A percentile compares a stretch with the other conserved stretches of the same genome.
These are phyloP conservation scores for Vickermania spadyakhi DNA, from an alignment of 208 protist genomes.

Conservation along the genomic window DNA sequence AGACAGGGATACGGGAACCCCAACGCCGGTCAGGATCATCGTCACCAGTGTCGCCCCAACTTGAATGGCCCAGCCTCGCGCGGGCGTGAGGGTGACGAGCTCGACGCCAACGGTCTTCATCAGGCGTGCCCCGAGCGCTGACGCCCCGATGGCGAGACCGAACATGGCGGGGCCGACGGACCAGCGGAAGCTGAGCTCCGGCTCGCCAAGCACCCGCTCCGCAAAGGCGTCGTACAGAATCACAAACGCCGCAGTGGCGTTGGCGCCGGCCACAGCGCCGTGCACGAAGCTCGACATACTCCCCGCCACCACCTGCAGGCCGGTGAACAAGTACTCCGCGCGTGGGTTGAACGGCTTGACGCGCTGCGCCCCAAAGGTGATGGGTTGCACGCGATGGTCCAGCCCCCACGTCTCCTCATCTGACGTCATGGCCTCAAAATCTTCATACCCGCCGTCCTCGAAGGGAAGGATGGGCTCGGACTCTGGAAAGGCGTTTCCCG, in stretches of 20 bases:
- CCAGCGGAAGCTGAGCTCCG: conserved; percentile 42
- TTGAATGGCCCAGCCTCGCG: conserved; percentile 76
- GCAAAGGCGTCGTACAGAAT: conserved; percentile 78
- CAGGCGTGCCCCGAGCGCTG: conserved; percentile 52
- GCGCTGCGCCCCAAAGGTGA: conserved; percentile 48
- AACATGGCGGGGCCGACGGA: conserved; percentile 71
- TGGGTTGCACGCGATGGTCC: conserved; percentile 71
- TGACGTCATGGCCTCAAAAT: background rate
- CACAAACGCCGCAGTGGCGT: conserved; percentile 70
- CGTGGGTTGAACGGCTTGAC: conserved; percentile 82
- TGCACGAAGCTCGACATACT: conserved; percentile 84
- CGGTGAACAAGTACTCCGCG: conserved; percentile 77
- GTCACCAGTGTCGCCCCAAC: conserved; percentile 66
- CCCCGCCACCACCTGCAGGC: conserved; percentile 74
- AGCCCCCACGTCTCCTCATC: conserved; percentile 61
- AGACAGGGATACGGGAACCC: conserved; percentile 74
- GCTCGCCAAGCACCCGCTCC: conserved; percentile 39
- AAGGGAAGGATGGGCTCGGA: no score
- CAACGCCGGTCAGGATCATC: conserved; percentile 74
- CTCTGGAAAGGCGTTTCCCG: no score
- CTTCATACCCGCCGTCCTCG: no score
- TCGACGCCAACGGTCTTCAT: conserved; percentile 83
- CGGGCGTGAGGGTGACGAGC: conserved; percentile 76
- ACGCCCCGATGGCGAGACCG: conserved; percentile 80
- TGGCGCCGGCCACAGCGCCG: conserved; percentile 73